Base-by-base conservation (phyloP, 495 filamentous ascomycete species). In the Neurospora sp. region DNA sequence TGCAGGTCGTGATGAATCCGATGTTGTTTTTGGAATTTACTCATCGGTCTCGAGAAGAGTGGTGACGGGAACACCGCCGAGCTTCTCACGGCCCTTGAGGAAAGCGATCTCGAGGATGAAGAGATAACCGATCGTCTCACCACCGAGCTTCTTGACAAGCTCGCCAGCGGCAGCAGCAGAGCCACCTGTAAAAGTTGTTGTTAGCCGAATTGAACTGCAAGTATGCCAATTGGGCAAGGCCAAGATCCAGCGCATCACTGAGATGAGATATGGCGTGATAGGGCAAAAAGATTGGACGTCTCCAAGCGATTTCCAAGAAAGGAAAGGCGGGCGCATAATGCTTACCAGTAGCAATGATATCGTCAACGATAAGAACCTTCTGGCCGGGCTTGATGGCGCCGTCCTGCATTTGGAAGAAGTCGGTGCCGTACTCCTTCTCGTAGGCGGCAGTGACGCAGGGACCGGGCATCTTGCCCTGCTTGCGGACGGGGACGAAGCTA, bases 91-190 rank as follows among this genome's bases (percentile, higher is more conserved):
- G 71, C 96, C 96, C 78, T 98, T 92, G 69, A 99, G 89, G 85
- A 97, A 95, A 77, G 94, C 92, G 73, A 99, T 91, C 83, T 99
- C 96, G 79, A 99, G 90, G 77, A 99, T 90, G 86, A 99, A 98
- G 73, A 97, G 84, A 82, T 94, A 98, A 74, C 92, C 94, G 43
- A 97, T 84, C 39, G 98, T 83, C 43, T 88, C 86, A n/a, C 93
- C 96, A 70, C 93, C 93, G 73, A 96, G 88, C 82, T 94, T 88
- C 84, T 90, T 86, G 76, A 98, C 93, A 73, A 99, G 89, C 71
- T 91, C 84, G 39, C 93, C 96, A 4, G 93, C 94, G 70, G 96
- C 96, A 72, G 89, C 90, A 59, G 96, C 96, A 76, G 93, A 97
- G 76, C 96, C 96, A 83, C 94, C 94, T 97, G 77, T 73, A 73